Evolutionary conservation across 2,329 filamentous ascomycete species (phyloP), one percentile per base, ranked within the genome.

Genomic region (Exophiala phaeomuriformis): DNA sequence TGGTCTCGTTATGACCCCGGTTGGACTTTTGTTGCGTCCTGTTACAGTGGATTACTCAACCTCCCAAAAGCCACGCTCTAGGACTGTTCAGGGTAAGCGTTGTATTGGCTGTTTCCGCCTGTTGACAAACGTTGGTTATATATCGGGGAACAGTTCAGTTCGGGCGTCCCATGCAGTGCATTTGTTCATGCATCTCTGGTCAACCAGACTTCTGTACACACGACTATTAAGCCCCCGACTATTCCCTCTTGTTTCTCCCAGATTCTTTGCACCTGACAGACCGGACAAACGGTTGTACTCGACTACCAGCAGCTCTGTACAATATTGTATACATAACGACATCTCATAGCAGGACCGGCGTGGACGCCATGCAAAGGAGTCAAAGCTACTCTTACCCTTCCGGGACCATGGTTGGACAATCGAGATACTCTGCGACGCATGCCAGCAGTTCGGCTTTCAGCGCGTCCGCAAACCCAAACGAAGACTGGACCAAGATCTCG

Each of bases 401-500:
- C 27, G 55, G 52, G 42, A 37, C 47, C 40, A 58, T 59, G 56
- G 55, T 52, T 8, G 51, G 53, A 28, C 54, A 60, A 32, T 56
- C 58, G n/a, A 61, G 61, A 55, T 62, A 63, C 54, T 49, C 62
- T 29, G 56, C 62, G 1, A 79, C 75, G 60, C 84, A 89, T 67
- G 85, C 84, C 68, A 94, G 88, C 58, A 95, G 89, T 75, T 95
- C 89, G 73, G 91, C 91, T 64, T 95, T 95, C 77, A 94, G 88
- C 73, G 86, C 86, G 65, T 94, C 89, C 60, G 91, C 90, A 64
- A 94, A 95, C 70, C 88, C 91, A 51, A 90, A 96, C 67, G 91
- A 97, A 75, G 91, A 97, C 75, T 97, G 91, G 91, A 96, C 91
- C 68, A 95, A 96, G 82, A 95, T 97, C 69, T 95, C 91, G 53